Evolutionary conservation across 352 stramenopile genomes (phyloP), one percentile per base, ranked within the genome.

Genomic region (Phytophthora litchii): DNA sequence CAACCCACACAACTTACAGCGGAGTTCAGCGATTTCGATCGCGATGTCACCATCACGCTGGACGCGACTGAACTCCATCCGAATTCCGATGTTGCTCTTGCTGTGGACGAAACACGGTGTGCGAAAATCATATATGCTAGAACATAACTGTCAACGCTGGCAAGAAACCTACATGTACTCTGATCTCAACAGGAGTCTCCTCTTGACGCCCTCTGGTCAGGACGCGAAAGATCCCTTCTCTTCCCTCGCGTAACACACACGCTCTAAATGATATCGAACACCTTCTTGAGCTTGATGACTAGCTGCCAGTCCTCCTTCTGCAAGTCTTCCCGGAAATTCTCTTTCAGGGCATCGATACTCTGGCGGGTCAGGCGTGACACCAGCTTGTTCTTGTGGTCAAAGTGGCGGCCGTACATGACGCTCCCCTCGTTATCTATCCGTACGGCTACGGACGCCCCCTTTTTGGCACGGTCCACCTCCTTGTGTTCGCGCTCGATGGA

Each of bases 251-350:
- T 55, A 27, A 54, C 36, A 27, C 46, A 16, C 36, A 36, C 58
- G 37, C 54, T 82, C 85, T 97, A 99, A 78, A 98, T 96, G 74
- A 99, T 98, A 69, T 97, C 89, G 68, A 98, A 99, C 43, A 99
- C 91, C 82, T 98, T 98, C 79, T 99, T 99, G 59, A 99, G 92
- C 78, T 99, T 98, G 52, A 99, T 96, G 45, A 99, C 96, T 34
- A 99, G 86, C 64, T 95, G 89, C 95, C 97, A 99, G 79, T 99
- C 97, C 61, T 99, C 95, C 70, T 98, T 98, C 68, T 97, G 95
- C 29, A 99, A 72, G 67, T 99, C 96, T 56, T 98, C 95, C 68
- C 97, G 96, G 92, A 99, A 99, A 80, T 99, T 96, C 40, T 95
- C 90, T 76, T 99, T 99, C 19, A 99, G 80, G 31, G 96, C 92